These are phyloP conservation scores for Globisporangium barbulae DNA, from an alignment of 352 stramenopile genomes.

Conservation along the genomic window DNA sequence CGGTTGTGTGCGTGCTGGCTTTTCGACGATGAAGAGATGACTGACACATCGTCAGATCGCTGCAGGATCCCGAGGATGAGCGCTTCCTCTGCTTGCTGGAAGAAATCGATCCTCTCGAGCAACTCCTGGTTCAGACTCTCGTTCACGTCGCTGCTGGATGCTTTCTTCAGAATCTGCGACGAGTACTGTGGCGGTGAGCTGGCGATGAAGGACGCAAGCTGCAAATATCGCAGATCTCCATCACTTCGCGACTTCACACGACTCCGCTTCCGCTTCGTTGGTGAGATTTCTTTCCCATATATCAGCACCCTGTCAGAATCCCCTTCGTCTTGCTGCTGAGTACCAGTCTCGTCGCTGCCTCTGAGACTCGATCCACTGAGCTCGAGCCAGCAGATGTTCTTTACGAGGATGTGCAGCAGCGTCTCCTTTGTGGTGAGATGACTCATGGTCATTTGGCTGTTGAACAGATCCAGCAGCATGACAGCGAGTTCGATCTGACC, in stretches of 20 bases:
- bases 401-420: conserved; percentile 45
- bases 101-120: conserved; percentile 8
- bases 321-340: background rate
- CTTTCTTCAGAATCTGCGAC: conserved; percentile 3
- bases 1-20: conserved; percentile 5
- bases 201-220: conserved; percentile 4
- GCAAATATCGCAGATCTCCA: conserved; percentile 37
- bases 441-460: conserved; percentile 21
- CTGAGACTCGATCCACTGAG: conserved; percentile 7
- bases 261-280: conserved; percentile 23
- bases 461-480: conserved; percentile 44
- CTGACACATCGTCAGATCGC: background rate
- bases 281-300: conserved; percentile 2
- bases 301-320: background rate
- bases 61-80: conserved; percentile 13
- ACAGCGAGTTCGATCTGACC: conserved; percentile 56
- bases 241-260: conserved; percentile 46
- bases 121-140: background rate
- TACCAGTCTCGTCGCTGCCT: background rate
- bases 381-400: conserved; percentile 40
- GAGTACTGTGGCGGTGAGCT: background rate
- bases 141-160: background rate
- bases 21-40: conserved; percentile 2
- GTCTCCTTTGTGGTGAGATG: conserved; percentile 25
- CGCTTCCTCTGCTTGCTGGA: conserved; percentile 10